Percentiles rank a stretch among this genome's conserved stretches.
Evolutionary conservation across 1,284 basidiomycete species (phyloP).

Genomic region (Rhodotorula sp.): DNA sequence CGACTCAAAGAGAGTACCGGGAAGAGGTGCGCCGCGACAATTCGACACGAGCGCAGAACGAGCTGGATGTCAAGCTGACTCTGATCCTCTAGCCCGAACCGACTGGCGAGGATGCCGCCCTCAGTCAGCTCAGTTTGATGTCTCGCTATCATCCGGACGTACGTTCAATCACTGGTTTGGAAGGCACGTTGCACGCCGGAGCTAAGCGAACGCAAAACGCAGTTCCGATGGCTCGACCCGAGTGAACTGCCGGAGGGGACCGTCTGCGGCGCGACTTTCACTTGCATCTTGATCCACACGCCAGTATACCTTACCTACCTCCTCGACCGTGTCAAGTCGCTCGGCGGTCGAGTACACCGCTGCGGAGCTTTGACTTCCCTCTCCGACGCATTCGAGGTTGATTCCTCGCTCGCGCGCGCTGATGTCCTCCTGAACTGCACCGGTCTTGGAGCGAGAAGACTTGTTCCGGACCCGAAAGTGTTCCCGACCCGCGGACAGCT

Average conservation of each 20-base stretch:
- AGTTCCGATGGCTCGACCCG: constrained; percentile 58
- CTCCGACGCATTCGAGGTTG: constrained; percentile 1
- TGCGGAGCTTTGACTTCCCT: constrained; percentile 41
- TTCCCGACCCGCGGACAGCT: constrained; percentile 60
- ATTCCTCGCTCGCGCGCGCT: neutral
- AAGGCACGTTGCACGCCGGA: neutral
- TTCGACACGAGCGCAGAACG: neutral
- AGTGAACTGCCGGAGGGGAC: constrained; percentile 55
- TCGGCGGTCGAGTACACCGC: constrained; percentile 62
- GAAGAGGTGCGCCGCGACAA: constrained; percentile 47
- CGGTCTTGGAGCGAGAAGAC: constrained; percentile 39
- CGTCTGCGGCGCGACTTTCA: constrained; percentile 59
- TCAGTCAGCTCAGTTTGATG: constrained; percentile 19
- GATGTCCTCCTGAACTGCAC: constrained; percentile 37
- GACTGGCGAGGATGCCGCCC: constrained; percentile 13
- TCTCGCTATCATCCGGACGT: constrained; percentile 30
- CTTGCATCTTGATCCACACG: constrained; percentile 66
- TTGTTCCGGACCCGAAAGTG: constrained; percentile 56
- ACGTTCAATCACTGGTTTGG: neutral
- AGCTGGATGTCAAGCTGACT: neutral
- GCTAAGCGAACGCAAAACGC: neutral
- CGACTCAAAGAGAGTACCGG: constrained; percentile 63
- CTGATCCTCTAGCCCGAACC: neutral
- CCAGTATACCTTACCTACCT: constrained; percentile 68
- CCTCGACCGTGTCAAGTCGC: constrained; percentile 59